Evolutionary conservation across 805 yeast genomes (phyloP), one percentile per base, ranked within the genome.

Genomic region (Metschnikowia dekortorum): DNA sequence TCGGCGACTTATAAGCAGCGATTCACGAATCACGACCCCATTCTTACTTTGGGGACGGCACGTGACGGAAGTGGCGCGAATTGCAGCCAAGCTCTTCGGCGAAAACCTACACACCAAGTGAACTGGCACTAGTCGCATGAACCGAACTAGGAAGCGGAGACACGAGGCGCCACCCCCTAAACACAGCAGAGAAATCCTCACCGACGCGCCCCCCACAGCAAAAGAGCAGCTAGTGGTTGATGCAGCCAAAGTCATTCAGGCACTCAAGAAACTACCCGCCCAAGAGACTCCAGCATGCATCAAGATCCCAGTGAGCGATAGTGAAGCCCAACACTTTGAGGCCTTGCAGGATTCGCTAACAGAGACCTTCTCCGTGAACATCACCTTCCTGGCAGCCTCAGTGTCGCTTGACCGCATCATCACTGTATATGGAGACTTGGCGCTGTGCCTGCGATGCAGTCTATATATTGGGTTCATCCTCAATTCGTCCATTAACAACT

Each of bases 341-440:
- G 34, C 16, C 6, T 37, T 70, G 32, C 61, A 56, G 36, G 47
- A 54, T 6, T 53, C 54, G 16, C 71, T 70, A 41, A 46, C 44
- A 6, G 39, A 34, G 14, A 28, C 10, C 26, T 44, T 44, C 11
- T 16, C 39, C 4, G 46, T 44, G 14, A 44, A 39, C 22, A 14
- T 44, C 26, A 36, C 46, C 10, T 28, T 44, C 9, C 46, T 44
- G 46, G 18, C 34, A 32, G 32, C 28, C 26, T 34, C 46, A 7
- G 39, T n/a, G 32, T 34, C 39, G 26, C 54, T 69, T 7, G 76
- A 72, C 38, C 50, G 72, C 42, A 61, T 59, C 45, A 46, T 72
- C 6, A 56, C 69, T 1, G 33, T 73, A 6, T 60, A 60, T 43
- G 78, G 78, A 1, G 47, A 10, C 30, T 53, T 22, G 52, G 53